Conservation (phyloP, 1,284 basidiomycete species). For the Salmacisia buchloeana region DNA sequence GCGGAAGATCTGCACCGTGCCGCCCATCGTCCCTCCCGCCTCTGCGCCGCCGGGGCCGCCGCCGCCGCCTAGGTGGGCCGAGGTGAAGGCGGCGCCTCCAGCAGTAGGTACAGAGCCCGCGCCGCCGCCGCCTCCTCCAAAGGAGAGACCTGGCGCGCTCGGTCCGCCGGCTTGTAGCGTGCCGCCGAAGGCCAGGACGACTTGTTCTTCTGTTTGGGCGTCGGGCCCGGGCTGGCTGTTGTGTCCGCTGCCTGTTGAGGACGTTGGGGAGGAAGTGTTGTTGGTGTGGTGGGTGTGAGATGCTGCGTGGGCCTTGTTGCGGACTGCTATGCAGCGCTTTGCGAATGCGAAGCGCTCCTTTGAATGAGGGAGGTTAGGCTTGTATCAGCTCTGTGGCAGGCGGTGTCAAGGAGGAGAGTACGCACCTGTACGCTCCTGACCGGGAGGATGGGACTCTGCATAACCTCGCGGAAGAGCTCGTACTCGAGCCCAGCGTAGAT, state of each 20-base stretch:
- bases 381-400: background rate
- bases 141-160: background rate
- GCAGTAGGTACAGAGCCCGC: too few species aligned
- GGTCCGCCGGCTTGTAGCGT: background rate
- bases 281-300: background rate
- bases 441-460: background rate
- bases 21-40: background rate
- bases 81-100: too few species aligned
- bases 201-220: background rate
- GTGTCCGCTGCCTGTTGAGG: too few species aligned
- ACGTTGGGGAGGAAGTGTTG: too few species aligned
- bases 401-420: background rate
- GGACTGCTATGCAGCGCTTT: background rate
- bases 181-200: background rate
- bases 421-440: background rate
- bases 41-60: background rate
- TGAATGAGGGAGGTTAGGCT: background rate
- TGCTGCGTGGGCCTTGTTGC: background rate
- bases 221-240: background rate
- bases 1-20: slow-evolving; percentile 1
- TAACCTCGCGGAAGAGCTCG: background rate
- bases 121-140: background rate
- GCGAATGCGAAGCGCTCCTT: background rate
- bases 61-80: too few species aligned
- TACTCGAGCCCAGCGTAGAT: background rate